Conservation (phyloP, 2,329 filamentous ascomycete species). For the Hypoxylon sp. region DNA sequence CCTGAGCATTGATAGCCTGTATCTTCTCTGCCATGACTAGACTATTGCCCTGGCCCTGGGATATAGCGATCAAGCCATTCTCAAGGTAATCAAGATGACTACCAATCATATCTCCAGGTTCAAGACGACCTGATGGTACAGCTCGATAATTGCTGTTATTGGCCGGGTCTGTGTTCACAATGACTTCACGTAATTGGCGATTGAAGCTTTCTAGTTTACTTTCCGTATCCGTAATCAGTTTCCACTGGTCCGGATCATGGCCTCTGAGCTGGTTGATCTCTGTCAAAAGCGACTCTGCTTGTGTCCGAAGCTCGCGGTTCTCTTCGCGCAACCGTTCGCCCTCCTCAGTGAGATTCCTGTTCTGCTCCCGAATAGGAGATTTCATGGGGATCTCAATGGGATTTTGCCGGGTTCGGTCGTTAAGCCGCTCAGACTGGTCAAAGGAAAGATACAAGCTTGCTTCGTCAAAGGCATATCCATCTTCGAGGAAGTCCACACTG, state of each 20-base stretch:
- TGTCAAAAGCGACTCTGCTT: constrained; percentile 46
- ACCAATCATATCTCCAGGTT: constrained; percentile 58
- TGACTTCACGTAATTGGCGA: constrained; percentile 69
- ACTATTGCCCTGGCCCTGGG: constrained; percentile 60
- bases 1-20: constrained; percentile 68
- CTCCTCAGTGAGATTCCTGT: constrained; percentile 59
- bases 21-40: constrained; percentile 64
- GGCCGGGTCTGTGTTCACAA: constrained; percentile 69
- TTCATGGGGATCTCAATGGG: constrained; percentile 67
- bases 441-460: constrained; percentile 75
- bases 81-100: constrained; percentile 77
- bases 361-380: constrained; percentile 64
- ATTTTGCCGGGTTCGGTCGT: constrained; percentile 47
- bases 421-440: constrained; percentile 66
- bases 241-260: constrained; percentile 52
- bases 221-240: constrained; percentile 69
- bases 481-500: constrained; percentile 62
- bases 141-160: constrained; percentile 57
- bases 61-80: constrained; percentile 68
- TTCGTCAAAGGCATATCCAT: constrained; percentile 77
- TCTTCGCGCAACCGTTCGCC: constrained; percentile 57
- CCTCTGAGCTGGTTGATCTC: constrained; percentile 51
- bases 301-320: constrained; percentile 50
- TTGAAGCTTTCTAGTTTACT: constrained; percentile 74
- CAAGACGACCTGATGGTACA: constrained; percentile 52